Conservation (phyloP, 2,329 filamentous ascomycete species). For the Claviceps pazoutovae region DNA sequence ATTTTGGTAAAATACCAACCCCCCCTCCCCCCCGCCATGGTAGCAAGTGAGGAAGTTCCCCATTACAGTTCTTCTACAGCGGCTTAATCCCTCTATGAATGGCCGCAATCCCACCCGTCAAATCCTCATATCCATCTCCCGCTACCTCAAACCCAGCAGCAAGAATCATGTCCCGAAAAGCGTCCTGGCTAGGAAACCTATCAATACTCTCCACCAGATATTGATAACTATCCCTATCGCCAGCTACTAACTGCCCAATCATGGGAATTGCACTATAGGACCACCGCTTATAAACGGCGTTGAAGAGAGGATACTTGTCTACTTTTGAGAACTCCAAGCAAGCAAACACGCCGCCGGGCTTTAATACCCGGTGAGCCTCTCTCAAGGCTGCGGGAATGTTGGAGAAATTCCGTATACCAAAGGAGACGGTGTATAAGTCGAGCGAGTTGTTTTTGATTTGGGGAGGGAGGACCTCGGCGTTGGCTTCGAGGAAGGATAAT, state of each 20-base stretch:
- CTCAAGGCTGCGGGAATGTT: constrained; percentile 71
- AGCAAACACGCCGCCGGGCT: constrained; percentile 89
- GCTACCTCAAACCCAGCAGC: constrained; percentile 77
- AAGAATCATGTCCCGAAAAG: constrained; percentile 72
- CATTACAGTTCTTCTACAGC: constrained; percentile 15
- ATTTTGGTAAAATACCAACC: not conserved
- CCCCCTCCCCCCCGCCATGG: not conserved
- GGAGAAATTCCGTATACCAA: constrained; percentile 94
- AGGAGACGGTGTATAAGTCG: constrained; percentile 93
- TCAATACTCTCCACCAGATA: constrained; percentile 98
- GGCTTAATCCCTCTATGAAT: constrained; percentile 96
- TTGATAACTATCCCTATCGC: constrained; percentile 91
- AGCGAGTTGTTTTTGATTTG: constrained; percentile 55
- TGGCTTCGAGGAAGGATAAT: constrained; percentile 74
- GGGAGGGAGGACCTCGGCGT: constrained; percentile 61
- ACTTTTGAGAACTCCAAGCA: constrained; percentile 88
- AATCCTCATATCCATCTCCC: constrained; percentile 71
- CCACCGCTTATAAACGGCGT: constrained; percentile 87
- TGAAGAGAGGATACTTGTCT: constrained; percentile 62
- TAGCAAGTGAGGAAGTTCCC: not conserved
- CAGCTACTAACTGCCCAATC: constrained; percentile 88
- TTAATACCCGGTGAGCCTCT: constrained; percentile 78
- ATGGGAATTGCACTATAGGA: constrained; percentile 88
- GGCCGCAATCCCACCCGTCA: constrained; percentile 84
- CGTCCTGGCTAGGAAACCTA: constrained; percentile 71